phyloP scores from a whole-genome alignment of 257 asterid genomes.

The Parsonsia alboflavescens region DNA sequence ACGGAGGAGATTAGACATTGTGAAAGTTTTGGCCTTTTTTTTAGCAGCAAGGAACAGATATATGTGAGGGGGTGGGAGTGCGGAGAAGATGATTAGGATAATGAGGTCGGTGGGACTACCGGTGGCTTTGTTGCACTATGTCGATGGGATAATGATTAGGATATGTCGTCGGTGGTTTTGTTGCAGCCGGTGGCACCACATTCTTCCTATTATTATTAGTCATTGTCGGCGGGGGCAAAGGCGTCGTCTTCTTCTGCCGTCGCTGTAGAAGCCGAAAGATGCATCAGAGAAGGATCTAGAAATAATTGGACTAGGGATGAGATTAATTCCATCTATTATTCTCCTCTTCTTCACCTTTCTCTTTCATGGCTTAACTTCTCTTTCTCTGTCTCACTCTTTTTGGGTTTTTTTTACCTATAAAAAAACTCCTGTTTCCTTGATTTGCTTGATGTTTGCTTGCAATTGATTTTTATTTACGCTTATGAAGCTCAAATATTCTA shows the following conservation, averaged over 20 bases:
- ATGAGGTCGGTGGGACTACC: constrained; percentile 16
- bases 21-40: neutral
- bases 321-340: constrained; percentile 72
- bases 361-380: constrained; percentile 65
- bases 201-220: neutral
- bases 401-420: no score
- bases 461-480: neutral
- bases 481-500: no score
- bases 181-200: constrained; percentile 3
- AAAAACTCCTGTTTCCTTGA: no score
- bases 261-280: constrained; percentile 74
- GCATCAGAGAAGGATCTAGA: constrained; percentile 63
- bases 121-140: no score
- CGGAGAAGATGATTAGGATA: neutral
- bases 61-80: no score
- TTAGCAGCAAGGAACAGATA: neutral
- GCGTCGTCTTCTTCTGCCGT: constrained; percentile 49
- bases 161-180: constrained; percentile 9
- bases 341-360: constrained; percentile 93
- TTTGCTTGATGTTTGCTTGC: neutral
- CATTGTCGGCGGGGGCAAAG: neutral
- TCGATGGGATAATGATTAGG: no score
- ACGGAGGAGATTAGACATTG: neutral
- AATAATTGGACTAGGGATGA: constrained; percentile 71
- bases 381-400: neutral